phyloP scores from a whole-genome alignment of 1,139 yeast genomes.

The Zygosaccharomyces pseudobailii region DNA sequence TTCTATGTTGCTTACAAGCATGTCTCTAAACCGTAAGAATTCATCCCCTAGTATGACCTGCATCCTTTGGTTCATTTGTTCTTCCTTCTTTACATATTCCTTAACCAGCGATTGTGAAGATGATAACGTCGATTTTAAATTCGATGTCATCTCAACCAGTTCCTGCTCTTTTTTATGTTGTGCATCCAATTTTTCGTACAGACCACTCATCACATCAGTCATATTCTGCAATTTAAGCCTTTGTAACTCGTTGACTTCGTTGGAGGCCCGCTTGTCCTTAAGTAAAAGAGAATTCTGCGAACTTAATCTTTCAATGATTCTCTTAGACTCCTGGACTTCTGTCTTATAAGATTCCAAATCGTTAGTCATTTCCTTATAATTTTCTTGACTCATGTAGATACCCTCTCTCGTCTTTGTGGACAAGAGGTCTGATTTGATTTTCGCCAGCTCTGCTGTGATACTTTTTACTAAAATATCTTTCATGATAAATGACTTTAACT shows the following conservation, averaged over 20 bases:
- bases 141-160: conserved; percentile 33
- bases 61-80: conserved; percentile 26
- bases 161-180: conserved; percentile 35
- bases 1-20: conserved; percentile 19
- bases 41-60: conserved; percentile 26
- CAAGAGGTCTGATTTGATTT: conserved; percentile 49
- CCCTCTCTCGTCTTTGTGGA: conserved; percentile 65
- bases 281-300: conserved; percentile 32
- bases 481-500: conserved; percentile 41
- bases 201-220: conserved; percentile 30
- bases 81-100: conserved; percentile 33
- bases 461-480: conserved; percentile 56
- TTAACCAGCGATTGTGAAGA: conserved; percentile 32
- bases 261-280: conserved; percentile 29
- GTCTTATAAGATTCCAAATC: conserved; percentile 43
- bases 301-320: conserved; percentile 36
- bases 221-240: conserved; percentile 31
- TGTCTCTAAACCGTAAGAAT: conserved; percentile 18
- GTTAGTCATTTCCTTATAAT: conserved; percentile 47
- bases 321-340: conserved; percentile 41
- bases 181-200: conserved; percentile 35
- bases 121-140: conserved; percentile 31
- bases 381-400: conserved; percentile 53
- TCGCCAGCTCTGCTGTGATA: conserved; percentile 52
- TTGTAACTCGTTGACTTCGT: conserved; percentile 31